Evolutionary conservation across 225 moss, liverwort and hornwort species (phyloP), one percentile per base, ranked within the genome.

Genomic region (Lunularia cruciata): DNA sequence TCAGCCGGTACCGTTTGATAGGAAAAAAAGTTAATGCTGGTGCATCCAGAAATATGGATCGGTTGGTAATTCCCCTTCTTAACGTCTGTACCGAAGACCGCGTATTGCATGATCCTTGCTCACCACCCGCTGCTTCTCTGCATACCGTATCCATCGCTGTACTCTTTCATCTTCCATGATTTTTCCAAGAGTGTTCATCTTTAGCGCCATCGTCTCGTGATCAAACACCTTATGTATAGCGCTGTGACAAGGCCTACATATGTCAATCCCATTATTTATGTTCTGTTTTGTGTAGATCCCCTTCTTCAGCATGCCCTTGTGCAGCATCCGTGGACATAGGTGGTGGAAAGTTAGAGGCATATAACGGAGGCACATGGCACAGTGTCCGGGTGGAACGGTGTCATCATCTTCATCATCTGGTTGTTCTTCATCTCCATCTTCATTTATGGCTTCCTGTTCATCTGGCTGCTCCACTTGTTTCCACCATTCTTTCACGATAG

Each of bases 311-410:
- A 73, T 73, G 3, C 38, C 30, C 56, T 73, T 73, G 31, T 73
- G 73, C 26, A 73, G n/a, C 73, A 73, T 73, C 1, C 64, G 63
- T 14, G 73, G 73, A 26, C 63, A 59, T 9, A 73, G 73, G 37
- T 73, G 73, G 40, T 73, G 73, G 8, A 73, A 73, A 3, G 73
- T 73, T 20, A 73, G 19, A 16, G 73, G 73, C 73, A 73, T 73
- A 16, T 73, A 64, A 20, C 73, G 63, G 53, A 65, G 28, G 25
- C 73, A 73, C 73, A 73, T 73, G 14, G 55, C 73, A 23, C 73
- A 73, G 20, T 73, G 73, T 36, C 73, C 73, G 40, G 73, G 73
- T 31, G 73, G 73, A 33, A 73, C 64, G 25, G 2, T 3, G 23
- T 73, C 63, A 65, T 33, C 65, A 5, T 49, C 72, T 15, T 63